Conservation (phyloP, 768 basidiomycete species). For the Pulveroboletus ravenelii region DNA sequence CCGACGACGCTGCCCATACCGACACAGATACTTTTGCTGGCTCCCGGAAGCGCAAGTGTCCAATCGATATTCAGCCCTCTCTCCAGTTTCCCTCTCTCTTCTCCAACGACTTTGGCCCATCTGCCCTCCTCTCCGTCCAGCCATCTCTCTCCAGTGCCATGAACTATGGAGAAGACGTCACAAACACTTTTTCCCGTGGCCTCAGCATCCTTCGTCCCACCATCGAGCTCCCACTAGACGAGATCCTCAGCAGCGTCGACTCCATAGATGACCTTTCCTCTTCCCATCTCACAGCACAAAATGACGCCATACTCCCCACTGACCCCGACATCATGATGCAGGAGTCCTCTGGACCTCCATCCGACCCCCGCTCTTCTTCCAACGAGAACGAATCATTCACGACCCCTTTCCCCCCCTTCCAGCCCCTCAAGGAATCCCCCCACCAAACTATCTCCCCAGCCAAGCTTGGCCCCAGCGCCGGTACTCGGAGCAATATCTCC, state of each 20-base stretch:
- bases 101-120: conserved; percentile 70
- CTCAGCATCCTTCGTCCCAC: conserved; percentile 71
- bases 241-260: conserved; percentile 48
- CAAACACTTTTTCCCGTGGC: conserved; percentile 42
- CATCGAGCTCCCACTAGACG: conserved; percentile 83
- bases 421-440: conserved; percentile 36
- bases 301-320: neutral
- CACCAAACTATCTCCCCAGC: conserved; percentile 56
- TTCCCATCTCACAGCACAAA: conserved; percentile 2
- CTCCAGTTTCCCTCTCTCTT: conserved; percentile 75
- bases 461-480: conserved; percentile 52
- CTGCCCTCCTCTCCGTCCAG: conserved; percentile 64
- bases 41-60: conserved; percentile 27
- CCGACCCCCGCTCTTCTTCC: conserved; percentile 8
- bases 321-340: conserved; percentile 29
- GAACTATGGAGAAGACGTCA: conserved; percentile 77
- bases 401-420: conserved; percentile 32
- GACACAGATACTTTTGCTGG: conserved; percentile 24
- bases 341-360: conserved; percentile 16
- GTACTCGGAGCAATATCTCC: conserved; percentile 43
- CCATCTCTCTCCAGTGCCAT: conserved; percentile 63
- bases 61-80: conserved; percentile 27
- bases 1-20: conserved; percentile 19
- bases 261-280: conserved; percentile 15
- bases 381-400: conserved; percentile 4